A percentile compares a stretch with the other conserved stretches of the same genome.
Evolutionary conservation across 2,329 filamentous ascomycete species (phyloP).

Genomic region (Talaromyces pinophilus): DNA sequence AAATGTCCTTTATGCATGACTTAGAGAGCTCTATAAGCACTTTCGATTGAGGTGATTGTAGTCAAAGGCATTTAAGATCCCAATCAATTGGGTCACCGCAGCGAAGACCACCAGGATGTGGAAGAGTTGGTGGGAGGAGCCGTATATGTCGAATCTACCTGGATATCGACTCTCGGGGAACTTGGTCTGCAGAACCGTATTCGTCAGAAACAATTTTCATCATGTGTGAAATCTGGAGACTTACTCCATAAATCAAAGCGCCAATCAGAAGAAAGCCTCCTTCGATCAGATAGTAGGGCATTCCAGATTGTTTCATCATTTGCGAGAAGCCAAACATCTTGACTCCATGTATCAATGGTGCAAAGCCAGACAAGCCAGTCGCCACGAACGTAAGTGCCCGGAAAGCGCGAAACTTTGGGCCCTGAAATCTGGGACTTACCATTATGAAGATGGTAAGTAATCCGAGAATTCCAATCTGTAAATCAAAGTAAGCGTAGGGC

Average conservation of each 20-base stretch:
- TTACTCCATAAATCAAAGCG: constrained; percentile 31
- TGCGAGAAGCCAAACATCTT: constrained; percentile 29
- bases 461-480: constrained; percentile 35
- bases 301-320: constrained; percentile 29
- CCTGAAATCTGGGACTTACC: constrained; percentile 38
- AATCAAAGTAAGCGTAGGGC: neutral
- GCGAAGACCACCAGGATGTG: constrained; percentile 24
- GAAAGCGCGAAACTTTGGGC: constrained; percentile 32
- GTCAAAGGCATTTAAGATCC: neutral
- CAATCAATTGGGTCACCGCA: neutral
- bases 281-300: constrained; percentile 39
- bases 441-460: constrained; percentile 35
- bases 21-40: neutral
- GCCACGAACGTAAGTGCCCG: constrained; percentile 34
- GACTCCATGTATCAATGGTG: constrained; percentile 36
- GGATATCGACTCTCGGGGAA: constrained; percentile 32
- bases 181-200: constrained; percentile 23
- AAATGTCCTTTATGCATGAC: neutral
- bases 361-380: constrained; percentile 38
- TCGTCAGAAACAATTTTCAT: neutral
- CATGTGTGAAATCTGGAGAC: constrained; percentile 2
- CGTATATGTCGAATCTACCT: constrained; percentile 38
- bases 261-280: constrained; percentile 31
- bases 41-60: neutral
- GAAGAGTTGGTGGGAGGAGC: constrained; percentile 38